A percentile compares a stretch with the other conserved stretches of the same genome.
These are phyloP conservation scores for Sphenostylis stenocarpa DNA, from an alignment of 306 rosid species.

Conservation along the genomic window DNA sequence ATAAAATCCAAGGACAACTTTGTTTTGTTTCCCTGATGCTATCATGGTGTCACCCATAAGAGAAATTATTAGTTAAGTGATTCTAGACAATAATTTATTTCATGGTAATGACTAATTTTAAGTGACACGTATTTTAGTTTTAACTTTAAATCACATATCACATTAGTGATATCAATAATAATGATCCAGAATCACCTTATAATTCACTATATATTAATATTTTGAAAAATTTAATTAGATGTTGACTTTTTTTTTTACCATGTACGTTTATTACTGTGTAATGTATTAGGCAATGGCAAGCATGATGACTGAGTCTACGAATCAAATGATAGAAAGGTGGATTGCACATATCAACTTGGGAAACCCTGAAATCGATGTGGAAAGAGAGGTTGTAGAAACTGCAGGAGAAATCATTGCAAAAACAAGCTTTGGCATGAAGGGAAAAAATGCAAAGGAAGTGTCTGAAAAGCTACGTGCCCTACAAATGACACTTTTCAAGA, in stretches of 20 bases:
- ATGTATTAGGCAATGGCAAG: constrained; percentile 59
- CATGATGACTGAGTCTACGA: constrained; percentile 62
- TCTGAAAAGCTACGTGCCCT: constrained; percentile 56
- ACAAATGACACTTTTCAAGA: constrained; percentile 64
- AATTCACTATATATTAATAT: no score
- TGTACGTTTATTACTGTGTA: background rate
- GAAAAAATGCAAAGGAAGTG: constrained; percentile 45
- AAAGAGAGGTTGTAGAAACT: constrained; percentile 48
- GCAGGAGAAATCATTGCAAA: constrained; percentile 85
- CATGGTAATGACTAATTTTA: no score
- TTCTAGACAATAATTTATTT: no score
- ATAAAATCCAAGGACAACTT: background rate
- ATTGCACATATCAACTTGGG: constrained; percentile 46
- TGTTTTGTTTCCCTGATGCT: background rate
- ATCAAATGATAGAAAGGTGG: constrained; percentile 71
- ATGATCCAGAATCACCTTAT: no score
- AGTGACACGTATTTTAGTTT: no score
- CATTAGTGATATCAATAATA: no score
- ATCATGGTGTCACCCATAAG: background rate
- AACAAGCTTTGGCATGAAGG: constrained; percentile 72
- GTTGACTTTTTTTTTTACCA: no score
- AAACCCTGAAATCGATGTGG: constrained; percentile 56
- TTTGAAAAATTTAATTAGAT: no score
- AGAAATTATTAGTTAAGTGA: no score
- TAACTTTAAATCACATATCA: no score